Conservation (phyloP, 257 asterid species). For the Thymus mandschuricus region DNA sequence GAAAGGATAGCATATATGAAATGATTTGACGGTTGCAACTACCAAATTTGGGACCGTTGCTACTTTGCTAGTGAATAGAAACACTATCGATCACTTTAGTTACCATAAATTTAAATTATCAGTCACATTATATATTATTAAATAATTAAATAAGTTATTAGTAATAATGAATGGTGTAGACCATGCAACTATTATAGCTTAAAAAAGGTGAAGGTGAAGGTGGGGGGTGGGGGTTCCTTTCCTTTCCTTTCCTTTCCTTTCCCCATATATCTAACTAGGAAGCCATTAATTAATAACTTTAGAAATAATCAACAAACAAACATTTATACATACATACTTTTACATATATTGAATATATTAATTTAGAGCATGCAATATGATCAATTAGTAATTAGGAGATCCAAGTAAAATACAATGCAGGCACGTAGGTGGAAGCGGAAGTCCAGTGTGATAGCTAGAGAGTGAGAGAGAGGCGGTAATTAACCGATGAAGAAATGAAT, state of each 20-base stretch:
- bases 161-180: conserved; percentile 50
- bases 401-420: no score
- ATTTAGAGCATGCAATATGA: no score
- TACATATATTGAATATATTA: no score
- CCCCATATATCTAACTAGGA: conserved; percentile 32
- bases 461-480: no score
- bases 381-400: no score
- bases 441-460: neutral
- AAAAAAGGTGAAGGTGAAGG: conserved; percentile 30
- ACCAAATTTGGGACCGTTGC: conserved; percentile 49
- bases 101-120: conserved; percentile 28
- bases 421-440: conserved; percentile 39
- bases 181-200: conserved; percentile 56
- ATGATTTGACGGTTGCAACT: conserved; percentile 46
- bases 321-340: neutral
- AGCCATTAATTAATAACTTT: conserved; percentile 27
- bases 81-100: conserved; percentile 38
- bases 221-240: no score
- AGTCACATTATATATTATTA: no score
- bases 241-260: conserved; percentile 13
- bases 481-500: no score
- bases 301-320: conserved; percentile 28
- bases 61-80: conserved; percentile 33
- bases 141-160: conserved; percentile 21
- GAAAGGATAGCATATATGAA: conserved; percentile 7